Conservation (phyloP, 2,329 filamentous ascomycete genomes). For the Colletotrichum magnum region DNA sequence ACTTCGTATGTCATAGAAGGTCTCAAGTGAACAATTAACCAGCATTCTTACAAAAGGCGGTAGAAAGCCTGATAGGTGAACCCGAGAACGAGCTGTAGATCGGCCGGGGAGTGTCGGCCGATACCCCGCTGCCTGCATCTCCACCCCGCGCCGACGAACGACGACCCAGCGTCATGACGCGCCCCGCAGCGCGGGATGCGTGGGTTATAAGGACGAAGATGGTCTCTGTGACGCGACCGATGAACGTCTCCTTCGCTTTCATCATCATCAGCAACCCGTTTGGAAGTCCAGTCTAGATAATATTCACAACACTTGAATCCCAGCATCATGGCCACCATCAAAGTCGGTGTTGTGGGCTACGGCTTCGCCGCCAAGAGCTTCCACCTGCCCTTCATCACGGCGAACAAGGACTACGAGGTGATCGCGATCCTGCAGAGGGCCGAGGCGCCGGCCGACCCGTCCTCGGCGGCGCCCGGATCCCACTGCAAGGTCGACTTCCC, state of each 20-base stretch:
- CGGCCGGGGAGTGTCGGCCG: not conserved
- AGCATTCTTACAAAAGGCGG: not conserved
- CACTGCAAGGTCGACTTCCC: conserved; percentile 66
- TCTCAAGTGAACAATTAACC: too few species aligned
- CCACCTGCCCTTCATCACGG: conserved; percentile 64
- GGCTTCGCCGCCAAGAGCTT: conserved; percentile 63
- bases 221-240: too few species aligned
- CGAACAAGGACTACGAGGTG: conserved; percentile 61
- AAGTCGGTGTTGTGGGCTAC: conserved; percentile 64
- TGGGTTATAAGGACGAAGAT: not conserved
- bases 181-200: not conserved
- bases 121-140: not conserved
- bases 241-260: too few species aligned
- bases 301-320: not conserved
- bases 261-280: not conserved
- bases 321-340: not conserved
- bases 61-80: not conserved
- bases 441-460: conserved; percentile 49
- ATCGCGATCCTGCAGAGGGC: conserved; percentile 64
- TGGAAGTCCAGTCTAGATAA: not conserved
- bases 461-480: conserved; percentile 48
- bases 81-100: not conserved
- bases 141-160: not conserved
- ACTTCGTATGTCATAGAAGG: too few species aligned
- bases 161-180: not conserved